These are phyloP conservation scores for Verticillium dahliae DNA, from an alignment of 2,329 filamentous ascomycete species.

Conservation along the genomic window DNA sequence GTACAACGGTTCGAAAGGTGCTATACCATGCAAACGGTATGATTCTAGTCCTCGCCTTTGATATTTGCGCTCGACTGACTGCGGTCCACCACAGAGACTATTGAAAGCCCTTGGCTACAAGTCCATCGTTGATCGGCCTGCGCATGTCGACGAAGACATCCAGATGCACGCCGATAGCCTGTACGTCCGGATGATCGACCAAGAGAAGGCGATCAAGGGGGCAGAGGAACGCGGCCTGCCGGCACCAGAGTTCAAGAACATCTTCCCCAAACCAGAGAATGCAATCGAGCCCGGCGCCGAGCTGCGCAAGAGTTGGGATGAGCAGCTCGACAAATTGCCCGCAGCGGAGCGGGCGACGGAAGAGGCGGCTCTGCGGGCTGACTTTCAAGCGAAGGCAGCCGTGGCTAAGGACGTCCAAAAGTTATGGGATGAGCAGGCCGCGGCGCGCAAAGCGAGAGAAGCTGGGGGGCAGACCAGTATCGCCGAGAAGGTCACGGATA, in stretches of 20 bases:
- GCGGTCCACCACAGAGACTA: slow-evolving; percentile 55
- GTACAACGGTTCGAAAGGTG: slow-evolving; percentile 76
- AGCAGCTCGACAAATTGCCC: slow-evolving; percentile 50
- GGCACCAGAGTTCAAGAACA: slow-evolving; percentile 51
- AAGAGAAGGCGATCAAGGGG: slow-evolving; percentile 68
- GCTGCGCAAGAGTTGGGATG: slow-evolving; percentile 43
- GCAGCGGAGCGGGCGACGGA: slow-evolving; percentile 55
- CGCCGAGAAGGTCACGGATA: slow-evolving; percentile 29
- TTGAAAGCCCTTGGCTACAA: slow-evolving; percentile 87
- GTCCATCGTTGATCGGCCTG: slow-evolving; percentile 55
- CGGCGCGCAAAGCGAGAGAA: slow-evolving; percentile 47
- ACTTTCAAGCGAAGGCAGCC: slow-evolving; percentile 54
- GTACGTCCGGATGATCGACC: slow-evolving; percentile 78
- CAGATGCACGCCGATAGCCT: slow-evolving; percentile 94
- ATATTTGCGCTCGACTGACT: neutral
- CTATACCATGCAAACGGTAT: slow-evolving; percentile 77
- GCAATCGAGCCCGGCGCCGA: slow-evolving; percentile 30
- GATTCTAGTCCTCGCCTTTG: neutral
- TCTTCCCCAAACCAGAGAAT: slow-evolving; percentile 33
- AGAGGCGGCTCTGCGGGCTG: slow-evolving; percentile 56
- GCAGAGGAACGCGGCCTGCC: slow-evolving; percentile 57
- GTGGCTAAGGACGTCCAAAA: slow-evolving; percentile 49
- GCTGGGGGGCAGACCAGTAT: slow-evolving; percentile 45
- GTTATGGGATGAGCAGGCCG: slow-evolving; percentile 49
- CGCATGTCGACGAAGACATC: slow-evolving; percentile 73